Percentiles rank a stretch among this genome's conserved stretches.
These are phyloP conservation scores for Penicillium sp. DNA, from an alignment of 2,329 filamentous ascomycete genomes.

Conservation along the genomic window DNA sequence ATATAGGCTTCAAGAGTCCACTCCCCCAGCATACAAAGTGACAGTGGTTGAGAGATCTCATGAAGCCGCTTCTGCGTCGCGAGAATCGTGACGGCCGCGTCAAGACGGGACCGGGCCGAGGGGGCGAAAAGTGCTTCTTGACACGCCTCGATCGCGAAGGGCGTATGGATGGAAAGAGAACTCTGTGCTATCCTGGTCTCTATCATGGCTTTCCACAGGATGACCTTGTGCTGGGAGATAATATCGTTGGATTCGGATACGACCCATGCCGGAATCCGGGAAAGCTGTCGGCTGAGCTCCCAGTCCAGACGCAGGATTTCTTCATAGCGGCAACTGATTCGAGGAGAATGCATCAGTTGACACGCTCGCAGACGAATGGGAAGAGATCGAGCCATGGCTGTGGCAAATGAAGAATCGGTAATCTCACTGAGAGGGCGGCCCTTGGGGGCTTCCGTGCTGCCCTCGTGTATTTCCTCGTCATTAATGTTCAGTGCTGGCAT, in stretches of 20 bases:
- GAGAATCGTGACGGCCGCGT: slow-evolving; percentile 43
- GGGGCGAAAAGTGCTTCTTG: slow-evolving; percentile 38
- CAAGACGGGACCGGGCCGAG: slow-evolving; percentile 40
- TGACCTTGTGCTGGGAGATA: slow-evolving; percentile 31
- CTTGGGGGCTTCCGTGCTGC: slow-evolving; percentile 34
- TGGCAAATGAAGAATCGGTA: slow-evolving; percentile 45
- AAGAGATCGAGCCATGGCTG: slow-evolving; percentile 34
- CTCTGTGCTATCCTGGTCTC: slow-evolving; percentile 41
- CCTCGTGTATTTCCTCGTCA: slow-evolving; percentile 53
- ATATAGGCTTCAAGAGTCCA: slow-evolving; percentile 43
- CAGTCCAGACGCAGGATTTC: slow-evolving; percentile 46
- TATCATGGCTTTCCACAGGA: slow-evolving; percentile 38
- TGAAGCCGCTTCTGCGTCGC: slow-evolving; percentile 41
- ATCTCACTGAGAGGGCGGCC: slow-evolving; percentile 34
- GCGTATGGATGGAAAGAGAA: slow-evolving; percentile 45
- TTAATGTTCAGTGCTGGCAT: slow-evolving; percentile 55
- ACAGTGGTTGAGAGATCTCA: slow-evolving; percentile 37
- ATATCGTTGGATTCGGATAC: slow-evolving; percentile 22
- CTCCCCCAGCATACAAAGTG: slow-evolving; percentile 40
- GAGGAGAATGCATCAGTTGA: slow-evolving; percentile 41
- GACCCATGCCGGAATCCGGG: slow-evolving; percentile 40
- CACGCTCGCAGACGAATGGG: slow-evolving; percentile 38
- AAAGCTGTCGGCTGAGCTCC: slow-evolving; percentile 40
- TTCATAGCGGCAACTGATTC: slow-evolving; percentile 44
- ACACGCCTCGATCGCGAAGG: slow-evolving; percentile 41